phyloP scores from a whole-genome alignment of 2,329 filamentous ascomycete genomes.

The Alternaria infectoria region DNA sequence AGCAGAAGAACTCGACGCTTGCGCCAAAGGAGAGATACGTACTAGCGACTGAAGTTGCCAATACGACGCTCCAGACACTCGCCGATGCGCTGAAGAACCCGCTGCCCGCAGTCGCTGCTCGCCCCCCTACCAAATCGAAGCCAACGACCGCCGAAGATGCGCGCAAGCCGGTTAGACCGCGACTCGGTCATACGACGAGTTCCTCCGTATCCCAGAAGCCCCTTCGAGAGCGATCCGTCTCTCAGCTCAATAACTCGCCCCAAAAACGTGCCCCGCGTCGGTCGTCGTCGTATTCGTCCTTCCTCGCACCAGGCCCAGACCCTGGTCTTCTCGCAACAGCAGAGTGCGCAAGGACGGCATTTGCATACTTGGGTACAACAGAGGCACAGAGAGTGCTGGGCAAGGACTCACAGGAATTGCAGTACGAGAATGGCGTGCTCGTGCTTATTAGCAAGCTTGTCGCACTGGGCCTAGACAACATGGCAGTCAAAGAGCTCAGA shows the following conservation, averaged over 20 bases:
- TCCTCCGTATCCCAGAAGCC: conserved; percentile 62
- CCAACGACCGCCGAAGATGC: conserved; percentile 33
- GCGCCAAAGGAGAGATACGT: conserved; percentile 67
- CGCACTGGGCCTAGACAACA: conserved; percentile 67
- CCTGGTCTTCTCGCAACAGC: conserved; percentile 60
- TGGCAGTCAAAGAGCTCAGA: conserved; percentile 72
- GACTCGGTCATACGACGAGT: conserved; percentile 21
- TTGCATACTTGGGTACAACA: conserved; percentile 66
- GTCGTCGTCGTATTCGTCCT: conserved; percentile 47
- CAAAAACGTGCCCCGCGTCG: conserved; percentile 44
- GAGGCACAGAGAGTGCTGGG: conserved; percentile 60
- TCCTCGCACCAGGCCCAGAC: conserved; percentile 33
- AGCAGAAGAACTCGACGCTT: conserved; percentile 48
- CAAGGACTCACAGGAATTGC: conserved; percentile 65
- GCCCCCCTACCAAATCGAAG: conserved; percentile 26
- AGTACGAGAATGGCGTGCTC: conserved; percentile 76
- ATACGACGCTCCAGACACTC: conserved; percentile 71
- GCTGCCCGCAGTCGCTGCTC: conserved; percentile 17
- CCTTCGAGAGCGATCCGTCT: conserved; percentile 66
- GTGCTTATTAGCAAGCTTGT: conserved; percentile 72
- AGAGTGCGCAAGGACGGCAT: conserved; percentile 73
- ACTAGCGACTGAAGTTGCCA: conserved; percentile 76
- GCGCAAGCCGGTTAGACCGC: conserved; percentile 28
- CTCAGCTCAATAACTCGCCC: conserved; percentile 65
- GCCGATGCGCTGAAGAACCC: conserved; percentile 67